Conservation (phyloP, 345 rosid genomes). For the Arabis alpina region DNA sequence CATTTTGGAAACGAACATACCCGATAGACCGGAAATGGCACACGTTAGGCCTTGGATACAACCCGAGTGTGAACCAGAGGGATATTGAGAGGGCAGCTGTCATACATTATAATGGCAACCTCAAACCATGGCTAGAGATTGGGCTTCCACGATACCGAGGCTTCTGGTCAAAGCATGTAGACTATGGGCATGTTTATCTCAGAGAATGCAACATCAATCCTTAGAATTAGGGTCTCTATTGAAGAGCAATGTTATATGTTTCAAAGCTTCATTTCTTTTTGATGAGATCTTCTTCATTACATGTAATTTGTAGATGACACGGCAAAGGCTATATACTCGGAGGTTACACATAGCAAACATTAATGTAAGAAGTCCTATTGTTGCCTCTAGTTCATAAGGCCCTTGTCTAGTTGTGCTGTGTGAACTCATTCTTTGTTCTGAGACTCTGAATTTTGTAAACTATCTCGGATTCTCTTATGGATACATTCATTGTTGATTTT, state of each 20-base stretch:
- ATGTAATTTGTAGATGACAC: constrained; percentile 38
- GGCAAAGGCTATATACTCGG: background rate
- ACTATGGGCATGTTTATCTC: constrained; percentile 60
- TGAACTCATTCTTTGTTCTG: too few species aligned
- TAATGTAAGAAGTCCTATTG: too few species aligned
- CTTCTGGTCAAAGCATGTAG: constrained; percentile 63
- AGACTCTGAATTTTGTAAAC: too few species aligned
- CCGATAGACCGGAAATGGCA: constrained; percentile 71
- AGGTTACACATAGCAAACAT: too few species aligned
- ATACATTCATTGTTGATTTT: too few species aligned
- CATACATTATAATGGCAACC: constrained; percentile 80
- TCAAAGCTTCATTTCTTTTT: constrained; percentile 8
- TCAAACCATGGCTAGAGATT: constrained; percentile 91
- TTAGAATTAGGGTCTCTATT: constrained; percentile 38
- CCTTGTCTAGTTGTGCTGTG: too few species aligned
- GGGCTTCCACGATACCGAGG: constrained; percentile 63
- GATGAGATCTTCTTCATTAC: constrained; percentile 25
- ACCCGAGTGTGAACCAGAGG: constrained; percentile 68
- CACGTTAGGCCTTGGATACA: constrained; percentile 85
- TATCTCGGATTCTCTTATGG: too few species aligned
- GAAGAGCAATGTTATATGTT: constrained; percentile 26
- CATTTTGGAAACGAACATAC: constrained; percentile 71
- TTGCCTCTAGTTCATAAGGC: too few species aligned
- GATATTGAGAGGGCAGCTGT: constrained; percentile 79
- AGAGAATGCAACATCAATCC: constrained; percentile 83